phyloP scores from a whole-genome alignment of 805 yeast species.

The Sporopachydermia lactativora region DNA sequence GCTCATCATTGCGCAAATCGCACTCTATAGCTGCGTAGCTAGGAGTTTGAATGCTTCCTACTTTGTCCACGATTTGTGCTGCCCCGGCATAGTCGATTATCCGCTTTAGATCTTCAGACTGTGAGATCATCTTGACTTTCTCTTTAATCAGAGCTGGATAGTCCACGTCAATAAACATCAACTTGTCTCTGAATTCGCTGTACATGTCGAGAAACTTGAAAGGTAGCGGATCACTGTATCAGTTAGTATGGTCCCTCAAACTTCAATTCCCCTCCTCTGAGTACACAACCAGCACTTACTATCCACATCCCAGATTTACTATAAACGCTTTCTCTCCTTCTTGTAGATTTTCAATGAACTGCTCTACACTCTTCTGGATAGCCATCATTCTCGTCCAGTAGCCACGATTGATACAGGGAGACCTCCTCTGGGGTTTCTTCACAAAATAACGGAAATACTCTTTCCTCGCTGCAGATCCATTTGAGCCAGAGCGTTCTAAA shows the following conservation, averaged over 20 bases:
- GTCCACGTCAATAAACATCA: conserved; percentile 56
- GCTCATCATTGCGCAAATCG: conserved; percentile 36
- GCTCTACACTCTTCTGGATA: conserved; percentile 35
- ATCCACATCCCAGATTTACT: conserved; percentile 72
- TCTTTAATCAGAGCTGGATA: conserved; percentile 52
- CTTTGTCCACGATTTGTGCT: conserved; percentile 14
- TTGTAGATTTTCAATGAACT: conserved; percentile 25
- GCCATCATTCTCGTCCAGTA: conserved; percentile 73
- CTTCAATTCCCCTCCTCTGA: too few species aligned
- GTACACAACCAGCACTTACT: conserved; percentile 24
- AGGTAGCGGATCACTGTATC: conserved; percentile 36
- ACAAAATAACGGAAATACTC: conserved; percentile 59
- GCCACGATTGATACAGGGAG: conserved; percentile 73
- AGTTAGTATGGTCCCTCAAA: too few species aligned
- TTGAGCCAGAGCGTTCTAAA: conserved; percentile 7
- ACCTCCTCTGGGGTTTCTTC: conserved; percentile 46
- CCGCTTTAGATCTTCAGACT: conserved; percentile 29
- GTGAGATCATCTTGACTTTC: conserved; percentile 38
- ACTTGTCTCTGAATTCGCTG: conserved; percentile 16
- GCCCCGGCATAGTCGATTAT: conserved; percentile 28
- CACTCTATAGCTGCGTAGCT: conserved; percentile 52
- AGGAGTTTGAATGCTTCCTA: conserved; percentile 17
- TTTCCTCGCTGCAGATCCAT: conserved; percentile 14
- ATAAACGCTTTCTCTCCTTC: conserved; percentile 23
- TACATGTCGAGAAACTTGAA: conserved; percentile 31